These are phyloP conservation scores for Rhodotorula sp. DNA, from an alignment of 1,284 basidiomycete genomes.

Conservation along the genomic window DNA sequence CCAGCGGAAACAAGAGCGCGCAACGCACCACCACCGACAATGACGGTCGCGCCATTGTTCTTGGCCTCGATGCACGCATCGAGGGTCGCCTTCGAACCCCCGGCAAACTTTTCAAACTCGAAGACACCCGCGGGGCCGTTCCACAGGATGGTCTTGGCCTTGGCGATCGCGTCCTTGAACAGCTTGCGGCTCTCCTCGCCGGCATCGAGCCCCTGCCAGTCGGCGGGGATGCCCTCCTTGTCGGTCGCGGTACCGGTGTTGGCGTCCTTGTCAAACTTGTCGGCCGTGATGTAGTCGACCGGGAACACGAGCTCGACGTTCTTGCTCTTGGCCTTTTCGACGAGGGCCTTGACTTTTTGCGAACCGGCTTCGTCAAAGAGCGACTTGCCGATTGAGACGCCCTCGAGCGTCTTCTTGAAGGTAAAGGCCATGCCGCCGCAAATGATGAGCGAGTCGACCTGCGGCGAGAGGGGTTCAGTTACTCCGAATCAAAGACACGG, in stretches of 20 bases:
- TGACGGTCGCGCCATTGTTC: conserved; percentile 81
- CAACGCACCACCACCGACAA: conserved; percentile 60
- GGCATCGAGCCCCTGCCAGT: conserved; percentile 84
- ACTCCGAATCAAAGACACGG: conserved; percentile 12
- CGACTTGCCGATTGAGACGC: conserved; percentile 86
- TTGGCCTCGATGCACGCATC: conserved; percentile 86
- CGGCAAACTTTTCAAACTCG: conserved; percentile 88
- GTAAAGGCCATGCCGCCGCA: conserved; percentile 99
- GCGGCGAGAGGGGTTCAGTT: not conserved
- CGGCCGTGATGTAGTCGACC: conserved; percentile 87
- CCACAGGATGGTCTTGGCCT: conserved; percentile 94
- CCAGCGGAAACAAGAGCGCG: not conserved
- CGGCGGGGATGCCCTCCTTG: conserved; percentile 81
- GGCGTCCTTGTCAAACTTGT: conserved; percentile 93
- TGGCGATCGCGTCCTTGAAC: conserved; percentile 75
- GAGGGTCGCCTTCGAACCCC: conserved; percentile 79
- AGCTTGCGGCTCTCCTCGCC: conserved; percentile 77
- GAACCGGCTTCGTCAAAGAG: conserved; percentile 90
- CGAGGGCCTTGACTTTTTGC: conserved; percentile 76
- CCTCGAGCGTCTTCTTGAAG: conserved; percentile 92
- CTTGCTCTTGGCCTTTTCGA: conserved; percentile 92
- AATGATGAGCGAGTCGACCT: conserved; percentile 95
- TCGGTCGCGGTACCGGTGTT: conserved; percentile 75
- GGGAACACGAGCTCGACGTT: conserved; percentile 95
- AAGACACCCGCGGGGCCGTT: conserved; percentile 98